These are phyloP conservation scores for Dimocarpus longan DNA, from an alignment of 345 rosid genomes.

Conservation along the genomic window DNA sequence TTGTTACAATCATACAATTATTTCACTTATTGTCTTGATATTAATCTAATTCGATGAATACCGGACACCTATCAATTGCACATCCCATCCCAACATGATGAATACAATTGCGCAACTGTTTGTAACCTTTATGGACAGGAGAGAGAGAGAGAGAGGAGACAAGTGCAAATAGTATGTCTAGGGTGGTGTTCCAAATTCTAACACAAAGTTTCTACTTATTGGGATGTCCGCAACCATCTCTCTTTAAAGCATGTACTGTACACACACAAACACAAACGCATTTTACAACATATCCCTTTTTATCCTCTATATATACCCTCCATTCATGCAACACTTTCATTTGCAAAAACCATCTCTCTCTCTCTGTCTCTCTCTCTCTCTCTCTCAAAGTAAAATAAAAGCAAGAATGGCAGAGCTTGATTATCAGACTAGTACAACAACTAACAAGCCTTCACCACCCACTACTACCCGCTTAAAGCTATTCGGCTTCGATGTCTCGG, in stretches of 20 bases:
- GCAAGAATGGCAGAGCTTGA: constrained; percentile 56
- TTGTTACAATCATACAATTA: too few relatives aligned
- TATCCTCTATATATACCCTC: constrained; percentile 42
- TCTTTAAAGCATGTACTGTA: constrained; percentile 16
- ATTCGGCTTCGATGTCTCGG: constrained; percentile 81
- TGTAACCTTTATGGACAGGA: not conserved
- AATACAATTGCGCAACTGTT: too few relatives aligned
- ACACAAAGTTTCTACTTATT: constrained; percentile 37
- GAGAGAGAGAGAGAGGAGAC: constrained; percentile 12
- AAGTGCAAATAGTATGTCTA: constrained; percentile 30
- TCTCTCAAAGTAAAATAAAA: not conserved
- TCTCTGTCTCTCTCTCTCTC: constrained; percentile 14
- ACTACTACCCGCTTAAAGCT: constrained; percentile 67
- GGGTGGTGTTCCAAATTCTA: constrained; percentile 49
- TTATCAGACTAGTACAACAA: constrained; percentile 36
- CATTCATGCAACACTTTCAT: constrained; percentile 39
- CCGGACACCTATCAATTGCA: too few relatives aligned
- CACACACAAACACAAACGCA: not conserved
- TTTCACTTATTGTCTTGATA: too few relatives aligned
- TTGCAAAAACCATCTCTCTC: constrained; percentile 14
- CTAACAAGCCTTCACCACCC: constrained; percentile 23
- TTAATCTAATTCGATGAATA: too few relatives aligned
- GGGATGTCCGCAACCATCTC: constrained; percentile 63
- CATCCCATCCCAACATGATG: too few relatives aligned
- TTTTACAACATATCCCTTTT: constrained; percentile 22